Evolutionary conservation across 2,329 filamentous ascomycete genomes (phyloP).

Genomic region (Ophiostoma populinum): DNA sequence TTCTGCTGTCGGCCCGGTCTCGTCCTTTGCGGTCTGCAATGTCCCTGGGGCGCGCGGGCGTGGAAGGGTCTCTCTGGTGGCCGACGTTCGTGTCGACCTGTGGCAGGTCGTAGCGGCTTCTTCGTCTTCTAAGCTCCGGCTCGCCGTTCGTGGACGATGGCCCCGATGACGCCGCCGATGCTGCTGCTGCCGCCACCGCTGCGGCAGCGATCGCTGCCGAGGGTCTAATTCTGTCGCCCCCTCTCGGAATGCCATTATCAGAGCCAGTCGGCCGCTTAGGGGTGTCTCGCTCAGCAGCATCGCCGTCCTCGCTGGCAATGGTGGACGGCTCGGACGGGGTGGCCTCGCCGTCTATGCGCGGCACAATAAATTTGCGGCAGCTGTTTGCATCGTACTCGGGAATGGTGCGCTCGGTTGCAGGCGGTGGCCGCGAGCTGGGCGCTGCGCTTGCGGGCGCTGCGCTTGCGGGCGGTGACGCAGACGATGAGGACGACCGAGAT

Average conservation of each 20-base stretch:
- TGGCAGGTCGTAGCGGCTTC: constrained; percentile 25
- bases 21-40: constrained; percentile 7
- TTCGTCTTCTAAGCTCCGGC: constrained; percentile 15
- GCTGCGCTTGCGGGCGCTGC: no score
- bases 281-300: background rate
- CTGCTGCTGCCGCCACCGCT: background rate
- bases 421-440: background rate
- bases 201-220: constrained; percentile 3
- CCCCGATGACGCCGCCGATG: background rate
- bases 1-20: constrained; percentile 7
- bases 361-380: constrained; percentile 20
- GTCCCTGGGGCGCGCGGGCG: no score
- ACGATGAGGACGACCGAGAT: no score
- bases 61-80: no score
- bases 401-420: background rate
- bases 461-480: no score
- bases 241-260: no score
- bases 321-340: constrained; percentile 2
- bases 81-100: constrained; percentile 26
- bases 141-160: no score
- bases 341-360: constrained; percentile 13
- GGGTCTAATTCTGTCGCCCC: background rate
- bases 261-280: no score
- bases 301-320: background rate
- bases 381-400: constrained; percentile 25